phyloP scores from a whole-genome alignment of 495 filamentous ascomycete species.

The Penicillium desertorum region DNA sequence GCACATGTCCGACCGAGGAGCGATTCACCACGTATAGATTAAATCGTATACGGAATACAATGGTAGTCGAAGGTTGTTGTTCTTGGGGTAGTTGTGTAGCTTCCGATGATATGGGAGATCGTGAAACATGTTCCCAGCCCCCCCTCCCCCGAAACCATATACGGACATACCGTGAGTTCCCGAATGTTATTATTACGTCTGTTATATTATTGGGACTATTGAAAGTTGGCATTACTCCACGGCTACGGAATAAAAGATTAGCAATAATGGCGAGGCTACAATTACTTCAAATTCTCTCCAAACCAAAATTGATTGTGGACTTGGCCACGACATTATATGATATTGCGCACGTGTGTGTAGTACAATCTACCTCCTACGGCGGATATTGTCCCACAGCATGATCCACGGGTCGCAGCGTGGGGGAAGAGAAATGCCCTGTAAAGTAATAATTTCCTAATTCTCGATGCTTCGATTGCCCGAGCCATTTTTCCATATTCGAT shows the following conservation, averaged over 20 bases:
- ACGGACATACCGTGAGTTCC: conserved; percentile 1
- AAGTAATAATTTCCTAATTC: conserved; percentile 7
- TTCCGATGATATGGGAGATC: background rate
- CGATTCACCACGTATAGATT: conserved; percentile 3
- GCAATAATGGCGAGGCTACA: background rate
- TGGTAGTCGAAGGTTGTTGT: background rate
- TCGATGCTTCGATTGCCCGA: conserved; percentile 19
- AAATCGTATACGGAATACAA: background rate
- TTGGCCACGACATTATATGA: background rate
- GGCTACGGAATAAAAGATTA: background rate
- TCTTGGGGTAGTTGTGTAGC: background rate
- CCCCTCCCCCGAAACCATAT: background rate
- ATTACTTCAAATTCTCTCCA: background rate
- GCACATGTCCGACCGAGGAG: conserved; percentile 8
- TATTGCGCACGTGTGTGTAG: background rate
- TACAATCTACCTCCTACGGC: conserved; percentile 2
- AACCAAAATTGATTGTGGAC: background rate
- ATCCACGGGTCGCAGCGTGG: conserved; percentile 11
- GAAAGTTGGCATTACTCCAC: background rate
- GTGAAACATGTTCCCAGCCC: conserved; percentile 8
- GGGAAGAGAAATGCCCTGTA: background rate
- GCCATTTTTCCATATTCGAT: conserved; percentile 15
- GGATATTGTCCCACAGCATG: conserved; percentile 1
- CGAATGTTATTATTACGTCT: background rate
- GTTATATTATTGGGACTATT: background rate